Conservation (phyloP, 352 stramenopile species). For the Aphanomyces euteiches region DNA sequence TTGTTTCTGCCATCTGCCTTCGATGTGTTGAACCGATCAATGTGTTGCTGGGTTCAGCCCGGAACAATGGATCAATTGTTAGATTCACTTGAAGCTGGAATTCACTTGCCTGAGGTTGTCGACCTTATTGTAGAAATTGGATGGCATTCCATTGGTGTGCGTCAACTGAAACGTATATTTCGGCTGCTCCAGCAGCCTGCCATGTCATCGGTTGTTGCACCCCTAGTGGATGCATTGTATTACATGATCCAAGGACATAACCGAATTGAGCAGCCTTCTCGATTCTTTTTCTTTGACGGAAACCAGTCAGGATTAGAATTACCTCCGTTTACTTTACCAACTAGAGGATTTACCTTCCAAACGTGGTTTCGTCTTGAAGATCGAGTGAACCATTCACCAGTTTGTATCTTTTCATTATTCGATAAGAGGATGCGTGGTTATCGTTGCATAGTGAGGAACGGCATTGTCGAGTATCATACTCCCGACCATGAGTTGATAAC, state of each 20-base stretch:
- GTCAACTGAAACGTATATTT: constrained; percentile 29
- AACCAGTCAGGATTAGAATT: constrained; percentile 13
- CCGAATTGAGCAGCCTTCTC: not conserved
- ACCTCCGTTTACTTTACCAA: constrained; percentile 12
- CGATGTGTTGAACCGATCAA: constrained; percentile 22
- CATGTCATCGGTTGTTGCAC: constrained; percentile 14
- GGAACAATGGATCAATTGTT: constrained; percentile 23
- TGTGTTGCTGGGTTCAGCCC: constrained; percentile 29
- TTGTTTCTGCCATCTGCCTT: constrained; percentile 8
- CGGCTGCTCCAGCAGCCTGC: constrained; percentile 19
- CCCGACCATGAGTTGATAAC: not conserved
- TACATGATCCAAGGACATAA: constrained; percentile 12
- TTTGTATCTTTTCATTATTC: constrained; percentile 8
- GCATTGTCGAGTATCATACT: not conserved
- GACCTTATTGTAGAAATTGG: constrained; percentile 26
- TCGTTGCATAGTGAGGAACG: not conserved
- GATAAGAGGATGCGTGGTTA: not conserved
- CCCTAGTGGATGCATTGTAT: constrained; percentile 16
- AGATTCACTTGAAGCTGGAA: constrained; percentile 7
- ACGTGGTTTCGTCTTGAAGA: constrained; percentile 24
- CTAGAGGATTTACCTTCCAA: constrained; percentile 25
- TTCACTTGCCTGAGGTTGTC: not conserved
- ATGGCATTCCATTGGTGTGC: constrained; percentile 21
- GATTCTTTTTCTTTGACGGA: constrained; percentile 30
- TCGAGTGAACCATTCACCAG: not conserved